Conservation (phyloP, 352 stramenopile species). For the Pythium oligandrum region DNA sequence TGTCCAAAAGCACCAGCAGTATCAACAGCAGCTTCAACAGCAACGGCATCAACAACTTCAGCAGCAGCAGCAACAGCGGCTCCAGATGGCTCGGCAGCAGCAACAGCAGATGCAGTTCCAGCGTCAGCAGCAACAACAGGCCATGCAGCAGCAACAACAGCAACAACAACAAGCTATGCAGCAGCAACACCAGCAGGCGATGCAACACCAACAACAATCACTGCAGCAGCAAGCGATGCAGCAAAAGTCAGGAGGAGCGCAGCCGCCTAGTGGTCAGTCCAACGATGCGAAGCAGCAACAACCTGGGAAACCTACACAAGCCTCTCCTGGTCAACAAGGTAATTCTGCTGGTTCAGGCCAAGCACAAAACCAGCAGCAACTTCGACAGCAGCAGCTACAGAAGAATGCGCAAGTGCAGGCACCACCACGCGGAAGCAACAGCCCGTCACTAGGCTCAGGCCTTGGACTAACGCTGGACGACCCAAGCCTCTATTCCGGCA, state of each 20-base stretch:
- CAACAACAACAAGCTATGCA: slow-evolving; percentile 41
- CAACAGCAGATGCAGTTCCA: slow-evolving; percentile 33
- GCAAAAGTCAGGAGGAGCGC: neutral
- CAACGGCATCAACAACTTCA: slow-evolving; percentile 16
- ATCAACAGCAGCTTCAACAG: slow-evolving; percentile 28
- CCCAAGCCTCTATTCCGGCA: slow-evolving; percentile 41
- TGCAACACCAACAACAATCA: slow-evolving; percentile 19
- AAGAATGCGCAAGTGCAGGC: slow-evolving; percentile 8
- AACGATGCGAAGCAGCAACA: slow-evolving; percentile 11
- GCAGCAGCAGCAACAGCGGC: slow-evolving; percentile 17
- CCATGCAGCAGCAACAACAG: slow-evolving; percentile 48
- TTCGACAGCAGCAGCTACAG: slow-evolving; percentile 8
- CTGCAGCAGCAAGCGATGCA: slow-evolving; percentile 17
- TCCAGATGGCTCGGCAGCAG: slow-evolving; percentile 27
- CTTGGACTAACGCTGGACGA: slow-evolving; percentile 53
- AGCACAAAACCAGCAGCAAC: slow-evolving; percentile 5
- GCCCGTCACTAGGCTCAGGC: slow-evolving; percentile 39
- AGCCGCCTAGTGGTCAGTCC: no score
- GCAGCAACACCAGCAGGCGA: slow-evolving; percentile 17
- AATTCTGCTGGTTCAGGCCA: slow-evolving; percentile 2
- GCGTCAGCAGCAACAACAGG: slow-evolving; percentile 41
- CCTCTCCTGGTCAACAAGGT: slow-evolving; percentile 6
- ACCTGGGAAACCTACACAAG: slow-evolving; percentile 4
- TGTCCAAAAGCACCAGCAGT: neutral
- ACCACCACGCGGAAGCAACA: slow-evolving; percentile 30